Percentiles rank a stretch among this genome's conserved stretches.
These are phyloP conservation scores for Plectosphaerella sp. DNA, from an alignment of 2,329 filamentous ascomycete genomes.

Conservation along the genomic window DNA sequence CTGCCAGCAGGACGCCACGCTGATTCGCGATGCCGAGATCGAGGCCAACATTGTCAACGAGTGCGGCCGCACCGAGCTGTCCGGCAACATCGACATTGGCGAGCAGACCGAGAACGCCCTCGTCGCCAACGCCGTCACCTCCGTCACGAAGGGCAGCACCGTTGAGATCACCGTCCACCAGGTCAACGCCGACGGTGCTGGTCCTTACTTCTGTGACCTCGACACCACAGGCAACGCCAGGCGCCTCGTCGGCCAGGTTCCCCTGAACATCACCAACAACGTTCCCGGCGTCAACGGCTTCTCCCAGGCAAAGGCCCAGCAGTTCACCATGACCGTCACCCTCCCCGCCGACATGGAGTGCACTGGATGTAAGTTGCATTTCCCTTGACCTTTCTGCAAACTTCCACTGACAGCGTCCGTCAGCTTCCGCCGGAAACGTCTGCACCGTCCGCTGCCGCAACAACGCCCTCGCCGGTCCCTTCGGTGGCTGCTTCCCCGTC, in stretches of 20 bases:
- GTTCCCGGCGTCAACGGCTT: slow-evolving; percentile 54
- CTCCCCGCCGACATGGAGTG: slow-evolving; percentile 47
- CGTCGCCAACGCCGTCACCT: slow-evolving; percentile 38
- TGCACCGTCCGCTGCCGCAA: slow-evolving; percentile 58
- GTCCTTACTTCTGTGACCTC: slow-evolving; percentile 51
- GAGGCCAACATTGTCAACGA: slow-evolving; percentile 47
- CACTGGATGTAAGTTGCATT: slow-evolving; percentile 38
- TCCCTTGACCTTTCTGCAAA: background rate
- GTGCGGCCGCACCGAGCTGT: slow-evolving; percentile 58
- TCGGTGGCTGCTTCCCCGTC: slow-evolving; percentile 54
- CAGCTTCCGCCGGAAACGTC: slow-evolving; percentile 51
- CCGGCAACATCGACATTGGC: slow-evolving; percentile 58
- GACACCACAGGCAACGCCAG: slow-evolving; percentile 41
- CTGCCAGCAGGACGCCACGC: slow-evolving; percentile 61
- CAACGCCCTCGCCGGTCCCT: slow-evolving; percentile 51
- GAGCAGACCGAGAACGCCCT: slow-evolving; percentile 50
- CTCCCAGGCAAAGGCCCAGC: slow-evolving; percentile 48
- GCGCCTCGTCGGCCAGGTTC: slow-evolving; percentile 37
- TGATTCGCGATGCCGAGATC: slow-evolving; percentile 57
- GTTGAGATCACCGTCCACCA: slow-evolving; percentile 48
- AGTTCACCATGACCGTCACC: slow-evolving; percentile 52
- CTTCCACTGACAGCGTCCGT: slow-evolving; percentile 1
- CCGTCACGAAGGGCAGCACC: slow-evolving; percentile 39
- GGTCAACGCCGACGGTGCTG: slow-evolving; percentile 49
- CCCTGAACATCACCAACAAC: slow-evolving; percentile 51